Conservation (phyloP, 2,329 filamentous ascomycete species). For the Fusarium nanum region DNA sequence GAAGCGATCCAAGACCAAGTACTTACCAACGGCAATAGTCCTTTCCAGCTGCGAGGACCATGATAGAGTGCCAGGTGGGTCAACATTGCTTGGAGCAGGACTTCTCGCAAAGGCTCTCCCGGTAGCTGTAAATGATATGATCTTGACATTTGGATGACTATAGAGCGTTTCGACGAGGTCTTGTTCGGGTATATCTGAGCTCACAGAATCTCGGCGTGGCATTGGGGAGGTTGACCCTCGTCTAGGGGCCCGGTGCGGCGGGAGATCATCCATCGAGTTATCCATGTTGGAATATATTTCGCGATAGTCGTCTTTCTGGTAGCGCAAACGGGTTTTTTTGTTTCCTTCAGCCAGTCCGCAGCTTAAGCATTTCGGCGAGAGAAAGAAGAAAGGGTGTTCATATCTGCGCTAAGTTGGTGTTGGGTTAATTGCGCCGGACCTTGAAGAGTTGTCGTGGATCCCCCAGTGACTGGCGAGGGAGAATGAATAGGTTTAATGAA, state of each 20-base stretch:
- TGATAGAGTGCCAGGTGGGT: conserved; percentile 72
- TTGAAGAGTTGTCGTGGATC: conserved; percentile 12
- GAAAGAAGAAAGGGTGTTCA: conserved; percentile 29
- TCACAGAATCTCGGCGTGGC: conserved; percentile 38
- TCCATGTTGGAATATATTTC: conserved; percentile 36
- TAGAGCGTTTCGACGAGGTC: conserved; percentile 75
- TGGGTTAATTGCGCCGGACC: conserved; percentile 9
- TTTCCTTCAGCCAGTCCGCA: conserved; percentile 23
- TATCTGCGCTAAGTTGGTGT: conserved; percentile 39
- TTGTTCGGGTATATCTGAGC: conserved; percentile 38
- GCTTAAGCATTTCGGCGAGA: conserved; percentile 42
- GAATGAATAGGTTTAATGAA: not conserved
- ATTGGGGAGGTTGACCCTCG: conserved; percentile 56
- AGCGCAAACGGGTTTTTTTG: conserved; percentile 5
- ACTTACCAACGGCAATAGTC: conserved; percentile 80
- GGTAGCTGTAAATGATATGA: conserved; percentile 65
- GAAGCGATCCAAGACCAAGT: too few species aligned
- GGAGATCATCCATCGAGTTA: conserved; percentile 31
- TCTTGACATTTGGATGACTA: conserved; percentile 77
- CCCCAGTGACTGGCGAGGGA: conserved; percentile 33
- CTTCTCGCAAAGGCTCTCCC: conserved; percentile 48
- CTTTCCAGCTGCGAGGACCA: conserved; percentile 83
- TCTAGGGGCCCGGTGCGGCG: conserved; percentile 48
- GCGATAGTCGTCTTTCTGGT: conserved; percentile 13
- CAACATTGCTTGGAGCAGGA: conserved; percentile 51